A percentile compares a stretch with the other conserved stretches of the same genome.
phyloP scores from a whole-genome alignment of 805 yeast species.

The Saturnispora serradocipensis region DNA sequence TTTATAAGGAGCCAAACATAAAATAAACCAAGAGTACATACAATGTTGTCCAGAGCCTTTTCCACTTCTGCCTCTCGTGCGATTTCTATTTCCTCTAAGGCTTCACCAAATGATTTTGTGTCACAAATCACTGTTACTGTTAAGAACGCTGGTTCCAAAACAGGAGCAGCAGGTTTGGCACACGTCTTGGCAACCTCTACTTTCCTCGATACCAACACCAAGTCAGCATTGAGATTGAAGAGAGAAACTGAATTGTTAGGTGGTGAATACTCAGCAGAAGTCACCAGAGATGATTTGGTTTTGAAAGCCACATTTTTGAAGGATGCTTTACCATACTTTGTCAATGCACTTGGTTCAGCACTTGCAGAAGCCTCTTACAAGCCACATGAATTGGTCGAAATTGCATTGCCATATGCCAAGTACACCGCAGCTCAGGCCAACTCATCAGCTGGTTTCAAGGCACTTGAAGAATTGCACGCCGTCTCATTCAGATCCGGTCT shows the following conservation, averaged over 20 bases:
- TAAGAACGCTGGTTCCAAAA: constrained; percentile 75
- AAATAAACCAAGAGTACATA: background rate
- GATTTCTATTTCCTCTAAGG: constrained; percentile 30
- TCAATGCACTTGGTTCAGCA: constrained; percentile 72
- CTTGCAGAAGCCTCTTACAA: constrained; percentile 63
- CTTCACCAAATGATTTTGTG: constrained; percentile 49
- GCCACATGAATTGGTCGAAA: constrained; percentile 76
- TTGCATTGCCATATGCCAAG: constrained; percentile 68
- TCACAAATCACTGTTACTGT: constrained; percentile 74
- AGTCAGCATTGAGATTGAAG: constrained; percentile 85
- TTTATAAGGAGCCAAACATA: background rate
- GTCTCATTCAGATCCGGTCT: constrained; percentile 79
- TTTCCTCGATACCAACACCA: constrained; percentile 71
- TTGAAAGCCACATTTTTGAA: constrained; percentile 76
- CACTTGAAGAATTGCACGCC: constrained; percentile 71
- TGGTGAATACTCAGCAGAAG: constrained; percentile 58
- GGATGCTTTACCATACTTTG: constrained; percentile 86
- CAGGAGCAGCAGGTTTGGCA: constrained; percentile 67
- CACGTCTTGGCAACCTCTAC: constrained; percentile 79
- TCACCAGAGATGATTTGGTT: constrained; percentile 78
- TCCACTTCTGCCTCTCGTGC: constrained; percentile 37
- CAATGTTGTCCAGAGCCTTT: constrained; percentile 29
- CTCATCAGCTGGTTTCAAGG: constrained; percentile 45
- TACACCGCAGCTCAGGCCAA: constrained; percentile 50
- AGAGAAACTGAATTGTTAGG: constrained; percentile 94